Base-by-base conservation (phyloP, 306 rosid genomes). In the Medicago ruthenica region DNA sequence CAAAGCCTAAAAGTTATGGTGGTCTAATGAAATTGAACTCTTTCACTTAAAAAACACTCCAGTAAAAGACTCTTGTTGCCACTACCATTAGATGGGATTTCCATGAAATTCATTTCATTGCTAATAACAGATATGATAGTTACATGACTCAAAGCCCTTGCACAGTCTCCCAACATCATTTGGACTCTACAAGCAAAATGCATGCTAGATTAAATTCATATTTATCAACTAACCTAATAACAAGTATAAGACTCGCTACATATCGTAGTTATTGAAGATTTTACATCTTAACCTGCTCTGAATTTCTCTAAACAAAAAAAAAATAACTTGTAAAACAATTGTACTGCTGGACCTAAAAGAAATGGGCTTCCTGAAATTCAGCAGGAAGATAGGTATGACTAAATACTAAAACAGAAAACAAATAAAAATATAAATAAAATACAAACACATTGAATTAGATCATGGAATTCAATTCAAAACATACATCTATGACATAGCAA, bases 91-190 rank as follows among this genome's bases (percentile, higher is more conserved):
- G 89, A 84, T 72, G 85, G 85, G 84, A 84, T 84, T 67, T 73
- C 45, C 27, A 71, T 79, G 47, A 22, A 44, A 71, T 48, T 73
- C 61, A 55, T 89, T 75, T 79, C 89, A 80, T 81, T 70, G 83
- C 70, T 53, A 85, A 75, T 13, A 39, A 62, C 61, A 39, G 37
- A 41, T 37, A 71, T 40, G 22, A 75, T 51, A 57, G 75, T 16
- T 59, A 62, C 39, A 67, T 70, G 65, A 86, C 84, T 90, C 86
- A 87, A 85, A 83, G 84, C 90, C 90, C 89, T 74, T 88, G 89
- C 83, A 60, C 87, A 79, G 71, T 70, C 27, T 76, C 90, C 90
- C 88, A 78, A 7, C 85, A 84, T 85, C 88, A 85, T 81, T 67
- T 82, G 85, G 86, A 78, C 78, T 48, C 67, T 71, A 16, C 73